phyloP scores from a whole-genome alignment of 1,284 basidiomycete genomes.

The Ganoderma sinense region DNA sequence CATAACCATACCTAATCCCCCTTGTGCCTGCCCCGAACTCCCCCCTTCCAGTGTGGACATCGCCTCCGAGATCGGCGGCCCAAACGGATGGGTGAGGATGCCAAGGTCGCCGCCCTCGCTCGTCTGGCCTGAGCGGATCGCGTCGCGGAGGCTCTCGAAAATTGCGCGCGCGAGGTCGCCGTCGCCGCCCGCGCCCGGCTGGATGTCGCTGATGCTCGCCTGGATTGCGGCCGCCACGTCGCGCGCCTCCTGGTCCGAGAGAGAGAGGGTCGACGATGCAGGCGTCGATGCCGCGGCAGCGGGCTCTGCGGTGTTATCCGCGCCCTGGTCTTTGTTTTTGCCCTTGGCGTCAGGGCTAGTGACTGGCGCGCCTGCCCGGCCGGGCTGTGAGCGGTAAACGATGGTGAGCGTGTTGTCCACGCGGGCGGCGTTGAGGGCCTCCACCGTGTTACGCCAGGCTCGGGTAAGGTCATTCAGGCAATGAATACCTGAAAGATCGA shows the following conservation, averaged over 20 bases:
- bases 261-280: constrained; percentile 3
- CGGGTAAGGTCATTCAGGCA: constrained; percentile 43
- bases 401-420: constrained; percentile 54
- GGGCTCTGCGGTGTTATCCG: not conserved
- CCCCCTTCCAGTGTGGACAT: constrained; percentile 4
- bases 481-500: constrained; percentile 2
- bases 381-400: constrained; percentile 56
- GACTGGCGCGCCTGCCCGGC: not conserved
- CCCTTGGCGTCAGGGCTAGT: not conserved
- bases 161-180: constrained; percentile 32
- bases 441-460: constrained; percentile 41
- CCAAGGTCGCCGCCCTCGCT: constrained; percentile 11
- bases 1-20: not conserved
- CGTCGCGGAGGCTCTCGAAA: constrained; percentile 31
- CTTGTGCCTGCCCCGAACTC: no score
- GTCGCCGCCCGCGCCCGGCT: constrained; percentile 25
- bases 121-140: constrained; percentile 5
- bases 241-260: constrained; percentile 39
- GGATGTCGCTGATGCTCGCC: constrained; percentile 63
- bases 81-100: constrained; percentile 26
- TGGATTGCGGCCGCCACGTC: constrained; percentile 69
- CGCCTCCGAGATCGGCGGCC: constrained; percentile 18
- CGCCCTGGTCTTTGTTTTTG: constrained; percentile 10
- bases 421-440: constrained; percentile 43
- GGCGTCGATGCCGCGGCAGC: not conserved